Evolutionary conservation across 106 monocot genomes (phyloP), one percentile per base, ranked within the genome.

Genomic region (Hemerocallis citrina): DNA sequence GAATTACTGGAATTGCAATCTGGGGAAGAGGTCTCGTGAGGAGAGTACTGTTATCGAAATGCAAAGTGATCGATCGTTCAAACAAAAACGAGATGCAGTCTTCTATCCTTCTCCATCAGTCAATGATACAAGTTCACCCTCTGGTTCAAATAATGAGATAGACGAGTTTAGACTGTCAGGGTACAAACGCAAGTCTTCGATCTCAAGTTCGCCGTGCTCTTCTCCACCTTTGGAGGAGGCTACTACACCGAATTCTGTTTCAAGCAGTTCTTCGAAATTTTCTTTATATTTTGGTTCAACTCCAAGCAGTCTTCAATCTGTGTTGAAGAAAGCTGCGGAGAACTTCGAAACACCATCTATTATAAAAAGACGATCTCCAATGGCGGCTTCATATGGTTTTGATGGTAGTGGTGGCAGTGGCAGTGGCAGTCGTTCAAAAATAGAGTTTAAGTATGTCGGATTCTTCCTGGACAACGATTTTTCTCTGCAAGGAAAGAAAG

Each of bases 1-100:
- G 37, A 74, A 79, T 30, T 74, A 74, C 25, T 79, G 79, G 79
- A 74, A 74, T 43, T 64, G 73, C 48, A 61, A 60, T 46, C 42
- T 79, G 40, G 64, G 4, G 23, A 1, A 3, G 11, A 55, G 34
- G 21, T 16, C 5, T 13, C 32, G 33, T 52, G 6, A 41, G 15
- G 11, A 41, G 3, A 41, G 1, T 8, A 8, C 8, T 10, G 6
- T 20, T 22, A 11, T 1, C 14, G 39, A 17, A 10, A 23, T 32
- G 10, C 34, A 24, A 41, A 41, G 11, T 15, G 15, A 6, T 41
- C 9, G 11, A 41, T 41, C 41, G 9, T 12, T 11, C 16, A 3
- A 7, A 10, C n/a, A 13, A 15, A 15, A 25, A 35, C 14, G 14
- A 47, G 31, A 48, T 59, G 33, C 24, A 2, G 47, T 5, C 15